phyloP scores from a whole-genome alignment of 495 filamentous ascomycete genomes.

The Jackrogersella minutella region DNA sequence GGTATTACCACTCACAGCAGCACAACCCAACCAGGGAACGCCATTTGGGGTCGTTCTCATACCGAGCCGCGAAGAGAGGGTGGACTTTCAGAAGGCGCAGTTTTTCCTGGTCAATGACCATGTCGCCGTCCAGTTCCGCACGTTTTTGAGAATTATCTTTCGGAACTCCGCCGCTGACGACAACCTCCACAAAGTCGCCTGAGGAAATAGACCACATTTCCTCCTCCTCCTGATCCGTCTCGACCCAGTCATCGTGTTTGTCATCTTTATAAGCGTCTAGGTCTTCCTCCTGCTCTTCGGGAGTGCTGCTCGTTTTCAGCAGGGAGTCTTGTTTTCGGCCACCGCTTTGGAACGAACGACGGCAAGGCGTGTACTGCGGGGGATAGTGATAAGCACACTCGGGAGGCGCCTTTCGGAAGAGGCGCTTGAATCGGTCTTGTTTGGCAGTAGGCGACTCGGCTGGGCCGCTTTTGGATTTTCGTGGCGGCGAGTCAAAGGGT shows the following conservation, averaged over 20 bases:
- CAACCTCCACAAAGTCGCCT: background rate
- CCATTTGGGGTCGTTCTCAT: slow-evolving; percentile 9
- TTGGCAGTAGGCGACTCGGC: background rate
- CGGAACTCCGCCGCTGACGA: background rate
- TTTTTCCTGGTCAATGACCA: background rate
- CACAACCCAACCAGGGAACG: background rate
- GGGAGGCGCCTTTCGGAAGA: no score
- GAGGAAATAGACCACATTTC: background rate
- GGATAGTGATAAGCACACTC: background rate
- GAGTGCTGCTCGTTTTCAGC: background rate
- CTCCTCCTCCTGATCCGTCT: background rate
- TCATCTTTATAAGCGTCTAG: background rate
- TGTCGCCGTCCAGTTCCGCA: background rate
- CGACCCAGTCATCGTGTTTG: background rate
- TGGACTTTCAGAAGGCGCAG: background rate
- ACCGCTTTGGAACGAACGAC: background rate
- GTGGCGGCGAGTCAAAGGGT: background rate
- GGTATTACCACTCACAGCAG: background rate
- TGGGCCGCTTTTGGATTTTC: background rate
- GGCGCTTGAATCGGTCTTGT: background rate
- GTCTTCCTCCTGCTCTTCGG: background rate
- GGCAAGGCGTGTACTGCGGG: background rate
- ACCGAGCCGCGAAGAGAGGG: slow-evolving; percentile 4
- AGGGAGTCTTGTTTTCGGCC: background rate
- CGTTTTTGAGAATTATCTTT: background rate